Evolutionary conservation across 2,329 filamentous ascomycete species (phyloP), one percentile per base, ranked within the genome.

Genomic region (Pyrenophora tritici-repentis): DNA sequence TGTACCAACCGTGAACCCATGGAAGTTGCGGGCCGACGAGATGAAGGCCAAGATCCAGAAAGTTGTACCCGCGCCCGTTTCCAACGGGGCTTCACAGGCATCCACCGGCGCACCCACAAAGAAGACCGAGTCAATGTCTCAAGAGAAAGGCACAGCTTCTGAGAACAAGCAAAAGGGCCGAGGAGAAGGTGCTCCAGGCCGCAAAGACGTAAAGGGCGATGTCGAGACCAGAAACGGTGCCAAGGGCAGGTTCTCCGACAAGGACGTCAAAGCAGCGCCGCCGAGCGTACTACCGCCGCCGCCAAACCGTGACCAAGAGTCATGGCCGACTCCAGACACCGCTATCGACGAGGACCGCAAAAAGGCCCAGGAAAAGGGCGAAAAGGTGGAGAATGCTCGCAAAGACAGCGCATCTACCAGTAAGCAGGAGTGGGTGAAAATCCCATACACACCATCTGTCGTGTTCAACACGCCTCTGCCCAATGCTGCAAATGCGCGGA

Each of bases 241-340:
- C n/a, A 71, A 67, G 51, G 58, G 59, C 49, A 64, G 58, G 42
- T 47, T 59, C 10, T 50, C 53, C 3, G 71, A 73, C 34, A 73
- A 67, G 49, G 67, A 73, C 6, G 32, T 40, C 18, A 72, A 63
- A 43, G 36, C 53, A 17, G 20, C 50, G 5, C 34, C 50, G 5
- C 34, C 62, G 10, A 55, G 53, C n/a, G 69, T 68, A 12, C 66
- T 73, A 38, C 70, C 76, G 35, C 78, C 83, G 29, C 89, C 89
- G 20, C 81, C 89, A 2, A 87, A 90, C 39, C 86, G 83, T 51
- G 92, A 97, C 72, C 82, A 90, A 42, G 79, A 85, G 45, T 86
- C 86, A 16, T 99, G 94, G 94, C 94, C 94, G 13, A 97, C 93
- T 2, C 91, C 91, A 0, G 90, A 96, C 62, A 86, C 81, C 42